Base-by-base conservation (phyloP, 2,329 filamentous ascomycete species). In the Colletotrichum sp. region DNA sequence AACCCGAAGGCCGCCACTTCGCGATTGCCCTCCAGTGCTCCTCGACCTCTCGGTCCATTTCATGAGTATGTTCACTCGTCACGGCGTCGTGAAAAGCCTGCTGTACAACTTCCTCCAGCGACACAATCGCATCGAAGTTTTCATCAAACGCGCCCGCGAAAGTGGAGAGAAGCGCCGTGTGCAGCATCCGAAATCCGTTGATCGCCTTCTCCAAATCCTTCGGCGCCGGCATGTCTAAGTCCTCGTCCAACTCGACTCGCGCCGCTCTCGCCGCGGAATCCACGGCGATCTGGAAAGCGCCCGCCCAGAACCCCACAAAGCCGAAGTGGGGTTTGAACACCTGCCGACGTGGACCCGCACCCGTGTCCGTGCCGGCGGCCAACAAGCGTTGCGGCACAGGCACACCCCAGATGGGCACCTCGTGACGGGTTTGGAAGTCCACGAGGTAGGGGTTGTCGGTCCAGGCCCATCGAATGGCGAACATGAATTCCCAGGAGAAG, bases 81-180 rank as follows among this genome's bases (percentile, higher is more conserved):
- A 52, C 43, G 4, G n/a, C n/a, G 12, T 21, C 43, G 43, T 21
- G n/a, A 2, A 52, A 52, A 8, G 43, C 43, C 43, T 24, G 43
- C 10, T 21, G 43, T 0, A 24, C n/a, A 5, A 21, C n/a, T 5
- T 21, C n/a, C 2, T 52, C 43, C 43, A 52, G 12, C 1, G 43
- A 21, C 0, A 24, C 0, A 21, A 3, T 0, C n/a, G 4, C 10
- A 21, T 52, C n/a, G n/a, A 13, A 4, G 10, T 30, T 30, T 1
- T 5, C 28, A 4, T 16, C n/a, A 21, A 61, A 61, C 9, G 32
- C 5, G 8, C 0, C 52, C 4, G 18, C 18, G 16, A 16, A 4
- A 28, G 24, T 24, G 15, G 16, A 28, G 7, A 69, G 34, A 1
- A 69, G 67, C 0, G 38, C 55, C 52, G 38, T 55, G 21, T 69